These are phyloP conservation scores for Stereocaulon alpinum DNA, from an alignment of 495 filamentous ascomycete species.

Conservation along the genomic window DNA sequence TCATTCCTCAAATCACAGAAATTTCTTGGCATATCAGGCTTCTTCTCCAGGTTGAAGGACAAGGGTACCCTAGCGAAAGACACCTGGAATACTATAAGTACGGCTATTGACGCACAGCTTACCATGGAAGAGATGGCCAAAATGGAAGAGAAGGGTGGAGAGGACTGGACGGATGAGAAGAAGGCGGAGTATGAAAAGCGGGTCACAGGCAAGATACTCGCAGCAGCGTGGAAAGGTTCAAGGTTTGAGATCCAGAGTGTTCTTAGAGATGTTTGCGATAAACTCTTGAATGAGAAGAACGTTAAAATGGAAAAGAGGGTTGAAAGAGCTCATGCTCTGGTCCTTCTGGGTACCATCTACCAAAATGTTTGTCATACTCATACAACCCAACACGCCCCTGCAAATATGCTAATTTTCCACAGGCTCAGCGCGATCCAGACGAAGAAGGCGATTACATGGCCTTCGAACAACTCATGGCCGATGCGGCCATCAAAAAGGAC, in stretches of 20 bases:
- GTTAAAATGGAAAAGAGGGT: constrained; percentile 74
- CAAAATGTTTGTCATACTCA: constrained; percentile 51
- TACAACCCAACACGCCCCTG: not conserved
- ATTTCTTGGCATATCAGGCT: constrained; percentile 89
- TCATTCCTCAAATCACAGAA: constrained; percentile 90
- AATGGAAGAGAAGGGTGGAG: constrained; percentile 86
- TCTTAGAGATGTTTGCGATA: constrained; percentile 75
- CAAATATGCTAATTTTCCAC: constrained; percentile 19
- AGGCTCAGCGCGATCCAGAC: constrained; percentile 86
- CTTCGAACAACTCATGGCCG: constrained; percentile 95
- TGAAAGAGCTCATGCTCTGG: constrained; percentile 80
- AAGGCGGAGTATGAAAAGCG: constrained; percentile 90
- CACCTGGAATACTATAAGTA: constrained; percentile 94
- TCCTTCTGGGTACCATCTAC: constrained; percentile 81
- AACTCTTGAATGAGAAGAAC: constrained; percentile 64
- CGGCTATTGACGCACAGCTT: constrained; percentile 95
- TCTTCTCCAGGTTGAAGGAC: constrained; percentile 88
- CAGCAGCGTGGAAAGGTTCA: constrained; percentile 91
- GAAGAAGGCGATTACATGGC: constrained; percentile 99
- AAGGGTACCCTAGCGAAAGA: constrained; percentile 95
- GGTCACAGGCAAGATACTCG: constrained; percentile 97
- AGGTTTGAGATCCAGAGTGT: constrained; percentile 98
- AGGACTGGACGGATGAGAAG: constrained; percentile 98
- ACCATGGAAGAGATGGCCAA: constrained; percentile 99
- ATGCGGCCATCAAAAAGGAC: constrained; percentile 86